Percentiles rank a stretch among this genome's conserved stretches.
phyloP scores from a whole-genome alignment of 2,329 filamentous ascomycete genomes.

The Beauveria rudraprayagi region DNA sequence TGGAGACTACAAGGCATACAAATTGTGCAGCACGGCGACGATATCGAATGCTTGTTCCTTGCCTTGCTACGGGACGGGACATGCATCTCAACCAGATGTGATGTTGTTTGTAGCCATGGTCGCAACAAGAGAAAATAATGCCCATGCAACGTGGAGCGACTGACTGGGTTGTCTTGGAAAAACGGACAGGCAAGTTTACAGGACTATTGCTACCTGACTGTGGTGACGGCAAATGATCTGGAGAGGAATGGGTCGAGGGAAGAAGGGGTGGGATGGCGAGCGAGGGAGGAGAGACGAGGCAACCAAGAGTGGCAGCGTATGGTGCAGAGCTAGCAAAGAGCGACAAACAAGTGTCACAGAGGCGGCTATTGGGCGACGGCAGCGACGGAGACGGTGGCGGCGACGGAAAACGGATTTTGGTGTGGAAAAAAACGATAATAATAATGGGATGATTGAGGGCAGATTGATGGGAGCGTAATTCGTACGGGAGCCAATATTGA shows the following conservation, averaged over 20 bases:
- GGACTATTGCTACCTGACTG: background rate
- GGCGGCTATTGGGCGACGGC: background rate
- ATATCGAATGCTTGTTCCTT: too few relatives aligned
- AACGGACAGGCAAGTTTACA: background rate
- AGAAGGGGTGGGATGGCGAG: background rate
- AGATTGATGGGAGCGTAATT: background rate
- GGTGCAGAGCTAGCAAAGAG: background rate
- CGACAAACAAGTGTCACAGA: background rate
- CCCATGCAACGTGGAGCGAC: background rate
- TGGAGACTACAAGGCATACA: too few relatives aligned
- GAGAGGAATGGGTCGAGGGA: background rate
- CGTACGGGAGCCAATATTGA: slow-evolving; percentile 1
- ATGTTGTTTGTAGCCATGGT: background rate
- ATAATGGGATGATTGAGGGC: background rate
- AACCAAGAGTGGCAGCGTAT: background rate
- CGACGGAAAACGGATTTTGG: background rate
- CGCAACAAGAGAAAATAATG: background rate
- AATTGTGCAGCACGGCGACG: background rate
- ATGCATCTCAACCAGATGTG: too few relatives aligned
- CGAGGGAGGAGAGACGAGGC: background rate
- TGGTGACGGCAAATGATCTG: background rate
- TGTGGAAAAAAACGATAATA: background rate
- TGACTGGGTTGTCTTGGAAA: background rate
- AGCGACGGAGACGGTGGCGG: background rate
- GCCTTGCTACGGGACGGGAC: too few relatives aligned